Conservation (phyloP, 768 basidiomycete genomes). For the Tricholoma saponaceum region DNA sequence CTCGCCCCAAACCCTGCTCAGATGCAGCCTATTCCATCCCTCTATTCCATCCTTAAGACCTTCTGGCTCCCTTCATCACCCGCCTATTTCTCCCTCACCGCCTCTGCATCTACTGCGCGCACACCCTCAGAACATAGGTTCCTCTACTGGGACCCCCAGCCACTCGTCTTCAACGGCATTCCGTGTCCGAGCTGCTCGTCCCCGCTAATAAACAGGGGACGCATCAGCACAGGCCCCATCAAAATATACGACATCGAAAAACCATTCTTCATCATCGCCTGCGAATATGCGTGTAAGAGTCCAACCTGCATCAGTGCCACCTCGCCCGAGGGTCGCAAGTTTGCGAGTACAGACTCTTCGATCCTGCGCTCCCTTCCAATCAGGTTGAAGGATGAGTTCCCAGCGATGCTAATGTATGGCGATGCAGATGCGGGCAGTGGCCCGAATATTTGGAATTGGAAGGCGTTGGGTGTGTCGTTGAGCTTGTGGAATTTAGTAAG, state of each 20-base stretch:
- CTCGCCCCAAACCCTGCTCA: constrained; percentile 47
- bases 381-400: constrained; percentile 71
- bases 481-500: constrained; percentile 73
- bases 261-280: constrained; percentile 83
- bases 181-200: constrained; percentile 63
- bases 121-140: constrained; percentile 74
- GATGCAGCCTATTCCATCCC: constrained; percentile 54
- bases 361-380: constrained; percentile 68
- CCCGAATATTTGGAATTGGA: constrained; percentile 72
- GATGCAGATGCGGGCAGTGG: constrained; percentile 57
- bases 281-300: constrained; percentile 68
- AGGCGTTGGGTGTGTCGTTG: constrained; percentile 65
- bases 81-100: constrained; percentile 71
- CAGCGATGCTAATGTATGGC: constrained; percentile 55
- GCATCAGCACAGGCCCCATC: constrained; percentile 69
- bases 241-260: constrained; percentile 78
- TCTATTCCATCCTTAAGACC: constrained; percentile 76
- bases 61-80: constrained; percentile 84
- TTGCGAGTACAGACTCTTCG: constrained; percentile 67
- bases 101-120: constrained; percentile 63
- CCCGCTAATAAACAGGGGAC: constrained; percentile 62
- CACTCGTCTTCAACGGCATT: constrained; percentile 80
- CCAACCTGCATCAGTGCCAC: constrained; percentile 39
- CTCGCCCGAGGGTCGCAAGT: constrained; percentile 54
- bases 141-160: constrained; percentile 85